A percentile compares a stretch with the other conserved stretches of the same genome.
Conservation (phyloP, 495 filamentous ascomycete genomes). For the Penicillium desertorum region DNA sequence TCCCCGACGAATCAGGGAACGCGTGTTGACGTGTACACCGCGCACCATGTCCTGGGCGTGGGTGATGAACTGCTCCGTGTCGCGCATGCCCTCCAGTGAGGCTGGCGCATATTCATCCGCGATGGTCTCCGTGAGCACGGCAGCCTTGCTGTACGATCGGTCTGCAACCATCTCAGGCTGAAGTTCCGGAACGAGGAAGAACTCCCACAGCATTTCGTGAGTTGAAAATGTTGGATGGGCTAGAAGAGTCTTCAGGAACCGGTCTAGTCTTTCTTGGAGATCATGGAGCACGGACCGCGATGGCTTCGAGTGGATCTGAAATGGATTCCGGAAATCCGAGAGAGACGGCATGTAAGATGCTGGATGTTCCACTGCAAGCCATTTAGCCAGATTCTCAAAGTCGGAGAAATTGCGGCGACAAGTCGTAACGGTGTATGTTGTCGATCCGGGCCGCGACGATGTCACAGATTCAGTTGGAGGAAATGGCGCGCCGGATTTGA, state of each 20-base stretch:
- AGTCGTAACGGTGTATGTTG: conserved; percentile 86
- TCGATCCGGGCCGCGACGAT: conserved; percentile 42
- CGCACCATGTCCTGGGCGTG: conserved; percentile 87
- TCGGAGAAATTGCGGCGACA: conserved; percentile 86
- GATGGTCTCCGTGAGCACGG: conserved; percentile 76
- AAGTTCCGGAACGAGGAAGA: conserved; percentile 94
- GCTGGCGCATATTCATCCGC: conserved; percentile 83
- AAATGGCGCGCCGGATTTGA: conserved; percentile 79
- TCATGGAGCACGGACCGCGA: conserved; percentile 84
- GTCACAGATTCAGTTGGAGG: conserved; percentile 34
- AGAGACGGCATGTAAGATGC: conserved; percentile 90
- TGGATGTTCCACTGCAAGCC: conserved; percentile 88
- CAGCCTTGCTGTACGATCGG: conserved; percentile 81
- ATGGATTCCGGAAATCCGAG: conserved; percentile 77
- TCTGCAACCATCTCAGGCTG: conserved; percentile 88
- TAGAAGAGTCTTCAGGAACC: conserved; percentile 81
- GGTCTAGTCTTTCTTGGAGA: conserved; percentile 82
- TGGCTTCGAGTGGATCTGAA: conserved; percentile 88
- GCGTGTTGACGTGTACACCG: conserved; percentile 76
- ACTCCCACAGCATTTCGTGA: conserved; percentile 98
- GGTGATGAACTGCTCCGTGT: conserved; percentile 89
- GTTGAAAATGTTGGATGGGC: conserved; percentile 91
- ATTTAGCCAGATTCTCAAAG: conserved; percentile 86
- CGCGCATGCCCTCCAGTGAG: conserved; percentile 67
- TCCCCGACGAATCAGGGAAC: conserved; percentile 65